Evolutionary conservation across 345 rosid species (phyloP), one percentile per base, ranked within the genome.

Genomic region (Salix caprea): DNA sequence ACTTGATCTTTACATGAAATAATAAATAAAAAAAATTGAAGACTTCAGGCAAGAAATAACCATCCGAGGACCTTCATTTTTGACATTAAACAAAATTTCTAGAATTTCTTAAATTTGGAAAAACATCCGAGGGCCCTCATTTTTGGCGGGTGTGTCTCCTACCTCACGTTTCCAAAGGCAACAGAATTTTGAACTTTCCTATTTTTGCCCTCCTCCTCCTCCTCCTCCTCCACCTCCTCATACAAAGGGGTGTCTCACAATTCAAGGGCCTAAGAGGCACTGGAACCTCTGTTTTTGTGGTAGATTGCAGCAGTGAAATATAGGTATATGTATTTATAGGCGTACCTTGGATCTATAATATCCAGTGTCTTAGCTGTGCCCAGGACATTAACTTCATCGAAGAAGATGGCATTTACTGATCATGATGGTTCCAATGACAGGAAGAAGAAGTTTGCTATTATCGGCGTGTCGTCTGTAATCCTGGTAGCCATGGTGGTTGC

Each of bases 401-500:
- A 46, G 50, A 46, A 46, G 50, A 46, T 34, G 5, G 32, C 39
- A 44, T 39, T 23, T 14, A 19, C 11, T 30, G 5, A 26, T 28
- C 30, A 28, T 30, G 69, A 66, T 66, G 69, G 21, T 19, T 30
- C n/a, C 69, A 19, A 66, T 62, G 73, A 19, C 54, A 77, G 76
- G 82, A 84, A 71, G 77, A 89, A 82, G 82, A 88, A 88, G 82
- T 67, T 76, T 7, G 85, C 81, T 48, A 23, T 90, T 11, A 80
- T 87, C 1, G 87, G 90, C 21, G 80, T 89, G 36, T 82, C 87
- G 21, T 85, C 90, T 4, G 65, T 90, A 65, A 44, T 91, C 64
- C 80, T 94, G 11, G 87, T 94, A 64, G 94, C 90, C 64, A 84
- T 88, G 88, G 89, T 94, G 66, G 87, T 89, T 13, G 91, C 88